phyloP scores from a whole-genome alignment of 108 stramenopile genomes.

The Cyclostephanos invisitatus region DNA sequence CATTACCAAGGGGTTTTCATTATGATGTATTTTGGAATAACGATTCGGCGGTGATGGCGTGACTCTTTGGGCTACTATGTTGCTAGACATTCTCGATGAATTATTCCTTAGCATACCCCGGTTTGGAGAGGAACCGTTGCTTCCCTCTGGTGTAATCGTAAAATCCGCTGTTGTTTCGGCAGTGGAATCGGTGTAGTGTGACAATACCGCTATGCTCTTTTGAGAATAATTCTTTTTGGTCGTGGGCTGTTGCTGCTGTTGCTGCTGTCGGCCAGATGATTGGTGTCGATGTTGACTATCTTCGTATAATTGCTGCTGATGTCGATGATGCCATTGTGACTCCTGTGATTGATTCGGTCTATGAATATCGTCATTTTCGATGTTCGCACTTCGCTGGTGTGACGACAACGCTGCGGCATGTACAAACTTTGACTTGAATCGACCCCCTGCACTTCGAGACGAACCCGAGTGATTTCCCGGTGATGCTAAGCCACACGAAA shows the following conservation, averaged over 20 bases:
- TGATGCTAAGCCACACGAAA: conserved; percentile 9
- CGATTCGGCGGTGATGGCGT: conserved; percentile 3
- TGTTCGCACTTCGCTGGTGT: conserved; percentile 13
- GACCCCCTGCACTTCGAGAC: conserved; percentile 5
- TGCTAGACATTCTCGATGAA: background rate
- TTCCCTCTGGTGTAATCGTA: conserved; percentile 26
- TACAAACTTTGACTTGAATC: conserved; percentile 50
- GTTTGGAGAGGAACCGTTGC: conserved; percentile 23
- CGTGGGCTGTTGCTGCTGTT: background rate
- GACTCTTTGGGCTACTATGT: background rate
- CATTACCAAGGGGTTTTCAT: conserved; percentile 11
- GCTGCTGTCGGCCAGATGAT: background rate
- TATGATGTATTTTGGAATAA: background rate
- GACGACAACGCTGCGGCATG: conserved; percentile 44
- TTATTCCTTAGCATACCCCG: background rate
- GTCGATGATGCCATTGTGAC: background rate
- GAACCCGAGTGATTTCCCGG: conserved; percentile 40
- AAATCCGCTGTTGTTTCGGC: conserved; percentile 29
- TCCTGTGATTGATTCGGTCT: background rate
- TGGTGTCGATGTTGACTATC: background rate
- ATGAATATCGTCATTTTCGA: background rate
- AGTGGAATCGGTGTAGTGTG: conserved; percentile 45
- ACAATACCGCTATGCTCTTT: conserved; percentile 25
- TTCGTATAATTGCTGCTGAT: background rate
- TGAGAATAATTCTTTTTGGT: conserved; percentile 14